Evolutionary conservation across 2,329 filamentous ascomycete genomes (phyloP), one percentile per base, ranked within the genome.

Genomic region (Neophaeococcomyces mojaviensis): DNA sequence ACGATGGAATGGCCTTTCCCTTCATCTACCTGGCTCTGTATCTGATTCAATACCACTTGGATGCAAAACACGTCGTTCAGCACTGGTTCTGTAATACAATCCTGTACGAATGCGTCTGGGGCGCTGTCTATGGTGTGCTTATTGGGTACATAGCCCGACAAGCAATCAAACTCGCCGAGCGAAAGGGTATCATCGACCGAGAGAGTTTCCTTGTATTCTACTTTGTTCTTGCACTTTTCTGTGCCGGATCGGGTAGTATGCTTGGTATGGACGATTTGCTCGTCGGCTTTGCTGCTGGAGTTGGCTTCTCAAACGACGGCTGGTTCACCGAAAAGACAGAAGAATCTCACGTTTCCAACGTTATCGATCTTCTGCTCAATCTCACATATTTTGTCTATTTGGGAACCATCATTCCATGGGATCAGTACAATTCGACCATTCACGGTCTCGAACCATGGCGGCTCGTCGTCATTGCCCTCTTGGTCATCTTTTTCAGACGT

Each of bases 301-400:
- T 98, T n/a, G 92, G 92, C 45, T 98, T 98, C 72, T 96, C 89
- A 57, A 98, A 98, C 65, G 92, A 98, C 61, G 92, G 92, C 55
- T 98, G 92, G 92, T 98, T 98, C 59, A 86, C 86, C 13, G 86
- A 96, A 61, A 96, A 96, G 73, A 98, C 92, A 0, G 92, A 98
- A 63, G 92, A 98, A 66, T 90, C 92, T 0, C 92, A 97, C 64
- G 92, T 98, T 8, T 97, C 90, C 64, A 97, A 98, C 79, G 92
- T 98, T 63, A 98, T 98, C 61, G 92, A 98, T 72, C 68, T 98
- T 64, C 72, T 98, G 50, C 82, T 98, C 70, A 98, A 98, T 67
- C 78, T 98, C 80, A 79, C 90, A 2, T 98, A 97, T 67, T 98
- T 98, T 65, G 92, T 98, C 57, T 98, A 92, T 64, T 85, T 98